A percentile compares a stretch with the other conserved stretches of the same genome.
These are phyloP conservation scores for Fomitopsis palustris DNA, from an alignment of 1,284 basidiomycete genomes.

Conservation along the genomic window DNA sequence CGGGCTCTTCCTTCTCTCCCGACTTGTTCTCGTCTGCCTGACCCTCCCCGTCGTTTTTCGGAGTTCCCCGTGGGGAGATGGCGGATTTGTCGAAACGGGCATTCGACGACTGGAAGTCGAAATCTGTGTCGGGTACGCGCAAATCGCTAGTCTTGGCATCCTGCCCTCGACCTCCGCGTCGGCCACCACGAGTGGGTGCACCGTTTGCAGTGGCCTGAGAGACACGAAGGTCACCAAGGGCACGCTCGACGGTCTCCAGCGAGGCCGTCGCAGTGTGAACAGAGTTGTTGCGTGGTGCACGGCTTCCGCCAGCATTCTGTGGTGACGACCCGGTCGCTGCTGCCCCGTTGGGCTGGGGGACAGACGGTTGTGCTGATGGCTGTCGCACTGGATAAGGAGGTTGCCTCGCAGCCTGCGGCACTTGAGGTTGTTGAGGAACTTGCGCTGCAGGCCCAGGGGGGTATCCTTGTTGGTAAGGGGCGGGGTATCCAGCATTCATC, in stretches of 20 bases:
- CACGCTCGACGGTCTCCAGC: constrained; percentile 74
- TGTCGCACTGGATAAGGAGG: constrained; percentile 24
- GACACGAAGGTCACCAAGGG: constrained; percentile 70
- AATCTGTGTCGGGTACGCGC: constrained; percentile 63
- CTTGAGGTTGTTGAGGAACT: constrained; percentile 18
- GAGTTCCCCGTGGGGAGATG: constrained; percentile 26
- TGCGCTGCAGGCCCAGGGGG: constrained; percentile 20
- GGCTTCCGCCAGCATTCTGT: constrained; percentile 7
- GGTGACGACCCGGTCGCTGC: constrained; percentile 17
- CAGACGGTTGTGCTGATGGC: constrained; percentile 25
- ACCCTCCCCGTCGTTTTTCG: constrained; percentile 25
- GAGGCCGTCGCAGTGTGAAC: constrained; percentile 72
- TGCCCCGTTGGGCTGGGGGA: constrained; percentile 18
- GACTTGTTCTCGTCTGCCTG: constrained; percentile 17
- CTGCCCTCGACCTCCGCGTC: constrained; percentile 37
- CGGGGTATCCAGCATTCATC: constrained; percentile 19
- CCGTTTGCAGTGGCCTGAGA: constrained; percentile 31
- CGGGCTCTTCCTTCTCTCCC: constrained; percentile 31
- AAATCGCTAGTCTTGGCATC: constrained; percentile 35
- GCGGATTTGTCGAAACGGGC: constrained; percentile 74
- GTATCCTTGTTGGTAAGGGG: constrained; percentile 22
- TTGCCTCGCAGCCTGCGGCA: constrained; percentile 24
- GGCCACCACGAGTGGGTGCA: constrained; percentile 29
- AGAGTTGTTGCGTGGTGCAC: constrained; percentile 34
- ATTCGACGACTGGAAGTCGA: constrained; percentile 73